Conservation (phyloP, 2,329 filamentous ascomycete genomes). For the Fusarium piperis region DNA sequence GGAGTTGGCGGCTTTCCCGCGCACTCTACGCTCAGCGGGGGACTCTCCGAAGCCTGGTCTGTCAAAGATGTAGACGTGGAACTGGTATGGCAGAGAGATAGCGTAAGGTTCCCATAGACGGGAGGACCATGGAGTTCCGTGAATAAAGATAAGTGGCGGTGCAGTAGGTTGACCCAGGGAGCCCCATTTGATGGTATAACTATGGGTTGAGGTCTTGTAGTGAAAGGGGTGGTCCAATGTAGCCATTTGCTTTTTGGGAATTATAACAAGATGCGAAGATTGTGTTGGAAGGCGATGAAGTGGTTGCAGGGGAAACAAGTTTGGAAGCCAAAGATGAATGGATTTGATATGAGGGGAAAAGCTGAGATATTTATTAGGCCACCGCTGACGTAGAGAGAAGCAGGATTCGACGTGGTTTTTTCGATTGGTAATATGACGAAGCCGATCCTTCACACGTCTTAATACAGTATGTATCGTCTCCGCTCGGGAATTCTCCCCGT, state of each 20-base stretch:
- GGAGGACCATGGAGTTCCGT: conserved; percentile 60
- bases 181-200: conserved; percentile 45
- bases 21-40: conserved; percentile 38
- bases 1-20: not conserved
- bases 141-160: conserved; percentile 54
- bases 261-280: not conserved
- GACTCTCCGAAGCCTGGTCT: conserved; percentile 56
- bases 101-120: conserved; percentile 51
- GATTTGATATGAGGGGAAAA: not conserved
- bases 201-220: conserved; percentile 42
- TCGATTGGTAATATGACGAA: not conserved
- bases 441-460: not conserved
- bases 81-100: conserved; percentile 46
- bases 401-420: not conserved
- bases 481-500: not conserved
- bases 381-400: not conserved
- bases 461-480: not conserved
- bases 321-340: not conserved
- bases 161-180: conserved; percentile 43
- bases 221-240: conserved; percentile 42
- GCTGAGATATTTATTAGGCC: not conserved
- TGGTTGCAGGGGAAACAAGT: not conserved
- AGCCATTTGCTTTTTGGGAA: conserved; percentile 1
- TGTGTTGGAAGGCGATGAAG: not conserved
- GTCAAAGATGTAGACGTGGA: conserved; percentile 56